Evolutionary conservation across 2,329 filamentous ascomycete species (phyloP).

Genomic region (Fusarium miscanthi): DNA sequence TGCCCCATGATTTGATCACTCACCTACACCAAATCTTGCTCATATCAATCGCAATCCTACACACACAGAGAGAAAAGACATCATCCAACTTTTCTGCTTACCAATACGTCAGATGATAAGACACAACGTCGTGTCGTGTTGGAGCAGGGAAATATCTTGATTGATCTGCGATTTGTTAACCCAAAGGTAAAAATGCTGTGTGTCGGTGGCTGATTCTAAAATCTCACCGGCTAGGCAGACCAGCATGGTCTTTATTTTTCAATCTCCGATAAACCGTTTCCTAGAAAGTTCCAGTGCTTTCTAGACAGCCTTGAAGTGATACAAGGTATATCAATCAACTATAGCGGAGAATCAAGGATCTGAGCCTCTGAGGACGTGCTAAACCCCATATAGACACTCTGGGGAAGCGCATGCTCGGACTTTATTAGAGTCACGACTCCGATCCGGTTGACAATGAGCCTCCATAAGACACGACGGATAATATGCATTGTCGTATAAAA

Average conservation of each 20-base stretch:
- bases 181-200: not conserved
- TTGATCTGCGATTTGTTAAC: slow-evolving; percentile 34
- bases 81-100: slow-evolving; percentile 29
- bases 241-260: slow-evolving; percentile 12
- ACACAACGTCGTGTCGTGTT: slow-evolving; percentile 9
- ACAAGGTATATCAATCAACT: not conserved
- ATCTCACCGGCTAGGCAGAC: slow-evolving; percentile 23
- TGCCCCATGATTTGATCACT: slow-evolving; percentile 26
- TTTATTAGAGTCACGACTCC: slow-evolving; percentile 2
- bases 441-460: not conserved
- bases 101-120: slow-evolving; percentile 29
- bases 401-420: slow-evolving; percentile 6
- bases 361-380: not conserved
- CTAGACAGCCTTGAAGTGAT: not conserved
- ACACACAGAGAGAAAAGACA: slow-evolving; percentile 5
- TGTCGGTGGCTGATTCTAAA: slow-evolving; percentile 37
- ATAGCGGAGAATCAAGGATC: not conserved
- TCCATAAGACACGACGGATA: not conserved
- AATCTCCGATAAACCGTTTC: not conserved
- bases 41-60: slow-evolving; percentile 26
- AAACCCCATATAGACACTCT: slow-evolving; percentile 4
- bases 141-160: slow-evolving; percentile 13
- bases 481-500: not conserved
- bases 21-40: slow-evolving; percentile 8
- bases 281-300: slow-evolving; percentile 42